A percentile compares a stretch with the other conserved stretches of the same genome.
Evolutionary conservation across 495 filamentous ascomycete species (phyloP).

Genomic region (Apodospora peruviana): DNA sequence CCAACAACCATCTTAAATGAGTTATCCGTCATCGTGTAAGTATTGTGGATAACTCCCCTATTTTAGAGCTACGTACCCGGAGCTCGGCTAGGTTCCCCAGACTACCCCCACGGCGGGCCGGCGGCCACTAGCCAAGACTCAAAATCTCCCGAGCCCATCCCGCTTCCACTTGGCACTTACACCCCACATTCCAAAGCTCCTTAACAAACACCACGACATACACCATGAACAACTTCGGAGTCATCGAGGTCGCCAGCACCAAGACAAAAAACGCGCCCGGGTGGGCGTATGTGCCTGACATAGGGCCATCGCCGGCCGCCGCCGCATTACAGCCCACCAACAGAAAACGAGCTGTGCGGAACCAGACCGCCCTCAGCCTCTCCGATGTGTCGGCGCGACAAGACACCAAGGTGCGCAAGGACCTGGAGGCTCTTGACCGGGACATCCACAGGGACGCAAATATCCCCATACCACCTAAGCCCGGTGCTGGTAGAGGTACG

Average conservation of each 20-base stretch:
- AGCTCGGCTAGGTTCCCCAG: too few species aligned
- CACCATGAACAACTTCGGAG: slow-evolving; percentile 50
- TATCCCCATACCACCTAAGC: slow-evolving; percentile 55
- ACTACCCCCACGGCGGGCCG: background rate
- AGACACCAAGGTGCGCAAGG: slow-evolving; percentile 68
- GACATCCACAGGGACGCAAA: slow-evolving; percentile 69
- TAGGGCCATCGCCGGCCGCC: slow-evolving; percentile 53
- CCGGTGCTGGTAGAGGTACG: slow-evolving; percentile 21
- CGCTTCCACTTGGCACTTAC: background rate
- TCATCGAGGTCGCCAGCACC: slow-evolving; percentile 71
- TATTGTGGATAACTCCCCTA: too few species aligned
- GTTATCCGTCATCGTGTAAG: too few species aligned
- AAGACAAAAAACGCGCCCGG: slow-evolving; percentile 66
- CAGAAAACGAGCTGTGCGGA: slow-evolving; percentile 61
- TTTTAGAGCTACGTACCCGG: too few species aligned
- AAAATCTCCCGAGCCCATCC: background rate
- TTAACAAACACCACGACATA: background rate
- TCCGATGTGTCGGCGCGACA: slow-evolving; percentile 63
- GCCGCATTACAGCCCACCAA: slow-evolving; percentile 39
- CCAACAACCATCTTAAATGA: too few species aligned
- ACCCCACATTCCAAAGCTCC: background rate
- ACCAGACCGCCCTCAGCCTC: slow-evolving; percentile 49
- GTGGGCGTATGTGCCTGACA: slow-evolving; percentile 83
- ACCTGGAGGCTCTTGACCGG: slow-evolving; percentile 72
- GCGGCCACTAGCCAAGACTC: background rate